Percentiles rank a stretch among this genome's conserved stretches.
Evolutionary conservation across 768 basidiomycete genomes (phyloP).

Genomic region (Pleurotus sapidus): DNA sequence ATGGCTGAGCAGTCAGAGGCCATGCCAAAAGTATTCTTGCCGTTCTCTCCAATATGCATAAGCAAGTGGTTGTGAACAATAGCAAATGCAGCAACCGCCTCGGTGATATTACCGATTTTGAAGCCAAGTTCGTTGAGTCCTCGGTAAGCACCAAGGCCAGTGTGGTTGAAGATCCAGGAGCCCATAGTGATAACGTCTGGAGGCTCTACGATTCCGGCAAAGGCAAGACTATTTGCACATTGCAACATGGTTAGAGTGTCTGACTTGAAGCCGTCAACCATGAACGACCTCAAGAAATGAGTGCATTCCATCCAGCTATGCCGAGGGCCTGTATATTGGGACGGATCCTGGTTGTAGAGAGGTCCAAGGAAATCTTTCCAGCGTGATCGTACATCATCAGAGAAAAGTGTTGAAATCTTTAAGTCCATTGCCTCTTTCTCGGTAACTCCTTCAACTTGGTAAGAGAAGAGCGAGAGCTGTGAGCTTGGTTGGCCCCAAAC

Average conservation of each 20-base stretch:
- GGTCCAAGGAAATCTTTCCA: neutral
- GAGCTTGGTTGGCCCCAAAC: neutral
- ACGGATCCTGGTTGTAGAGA: neutral
- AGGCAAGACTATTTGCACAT: neutral
- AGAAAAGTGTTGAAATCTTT: neutral
- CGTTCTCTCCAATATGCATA: too few species aligned
- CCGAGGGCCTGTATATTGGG: neutral
- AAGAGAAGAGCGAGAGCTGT: neutral
- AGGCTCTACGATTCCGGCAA: neutral
- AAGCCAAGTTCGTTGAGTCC: neutral
- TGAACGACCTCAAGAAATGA: neutral
- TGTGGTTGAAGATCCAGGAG: neutral
- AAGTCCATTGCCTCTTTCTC: too few species aligned
- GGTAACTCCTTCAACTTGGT: neutral
- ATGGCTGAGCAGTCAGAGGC: too few species aligned
- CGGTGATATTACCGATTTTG: too few species aligned
- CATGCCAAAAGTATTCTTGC: too few species aligned
- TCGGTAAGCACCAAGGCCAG: neutral
- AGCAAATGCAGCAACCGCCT: too few species aligned
- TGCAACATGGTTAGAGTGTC: neutral
- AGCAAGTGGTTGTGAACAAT: too few species aligned
- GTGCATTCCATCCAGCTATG: neutral
- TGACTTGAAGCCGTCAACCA: neutral
- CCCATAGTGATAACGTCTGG: neutral
- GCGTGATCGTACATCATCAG: neutral